These are phyloP conservation scores for Paecilomyces fulvus DNA, from an alignment of 2,329 filamentous ascomycete genomes.

Conservation along the genomic window DNA sequence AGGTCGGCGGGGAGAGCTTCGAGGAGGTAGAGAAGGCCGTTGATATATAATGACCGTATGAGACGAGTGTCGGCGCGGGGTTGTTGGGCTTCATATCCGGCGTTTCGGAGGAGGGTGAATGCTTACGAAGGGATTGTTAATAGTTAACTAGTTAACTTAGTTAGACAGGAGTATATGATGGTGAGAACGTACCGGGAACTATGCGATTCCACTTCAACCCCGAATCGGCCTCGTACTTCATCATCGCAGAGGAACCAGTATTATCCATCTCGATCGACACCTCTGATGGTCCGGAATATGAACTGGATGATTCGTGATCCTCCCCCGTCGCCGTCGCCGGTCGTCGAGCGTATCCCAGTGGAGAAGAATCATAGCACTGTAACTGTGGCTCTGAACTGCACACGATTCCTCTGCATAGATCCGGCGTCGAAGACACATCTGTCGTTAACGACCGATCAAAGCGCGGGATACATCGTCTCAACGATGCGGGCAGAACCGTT, in stretches of 20 bases:
- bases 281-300: not conserved
- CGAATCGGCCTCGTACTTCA: slow-evolving; percentile 21
- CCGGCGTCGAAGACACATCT: not conserved
- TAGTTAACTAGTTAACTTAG: no score
- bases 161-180: not conserved
- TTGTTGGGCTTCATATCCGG: slow-evolving; percentile 26
- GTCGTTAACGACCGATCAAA: not conserved
- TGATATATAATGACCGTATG: slow-evolving; percentile 26
- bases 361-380: not conserved
- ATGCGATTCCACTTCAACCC: slow-evolving; percentile 29
- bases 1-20: slow-evolving; percentile 25
- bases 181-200: slow-evolving; percentile 20
- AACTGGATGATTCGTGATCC: not conserved
- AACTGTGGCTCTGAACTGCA: not conserved
- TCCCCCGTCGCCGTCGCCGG: not conserved
- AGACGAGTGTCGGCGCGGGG: slow-evolving; percentile 21
- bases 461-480: not conserved
- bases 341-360: not conserved
- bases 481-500: not conserved
- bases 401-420: not conserved
- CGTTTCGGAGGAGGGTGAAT: slow-evolving; percentile 27
- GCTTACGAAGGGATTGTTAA: slow-evolving; percentile 13
- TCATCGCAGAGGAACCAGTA: not conserved
- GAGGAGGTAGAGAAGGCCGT: slow-evolving; percentile 30
- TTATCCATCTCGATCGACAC: not conserved